Percentiles rank a stretch among this genome's conserved stretches.
Conservation (phyloP, 2,329 filamentous ascomycete species). For the Fusarium nurragi region DNA sequence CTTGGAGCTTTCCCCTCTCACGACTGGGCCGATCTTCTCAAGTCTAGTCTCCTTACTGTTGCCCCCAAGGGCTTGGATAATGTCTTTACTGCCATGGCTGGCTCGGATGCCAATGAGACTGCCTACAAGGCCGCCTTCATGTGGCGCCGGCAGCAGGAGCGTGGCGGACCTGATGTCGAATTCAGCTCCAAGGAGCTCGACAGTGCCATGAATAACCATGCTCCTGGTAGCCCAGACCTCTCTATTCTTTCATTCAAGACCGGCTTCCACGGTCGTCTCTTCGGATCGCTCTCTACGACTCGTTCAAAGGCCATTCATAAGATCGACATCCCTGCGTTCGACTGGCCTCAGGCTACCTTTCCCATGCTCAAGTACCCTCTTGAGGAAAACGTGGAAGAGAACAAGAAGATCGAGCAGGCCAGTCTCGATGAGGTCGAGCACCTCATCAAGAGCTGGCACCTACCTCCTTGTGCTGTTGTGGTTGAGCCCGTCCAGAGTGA, state of each 20-base stretch:
- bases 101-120: conserved; percentile 92
- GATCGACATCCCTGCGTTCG: conserved; percentile 91
- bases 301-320: conserved; percentile 95
- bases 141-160: conserved; percentile 83
- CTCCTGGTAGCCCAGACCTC: conserved; percentile 77
- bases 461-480: conserved; percentile 82
- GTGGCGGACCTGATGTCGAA: conserved; percentile 79
- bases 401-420: conserved; percentile 81
- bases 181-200: conserved; percentile 81
- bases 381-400: conserved; percentile 80
- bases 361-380: conserved; percentile 87
- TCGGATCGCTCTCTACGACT: conserved; percentile 87
- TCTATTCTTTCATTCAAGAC: conserved; percentile 91
- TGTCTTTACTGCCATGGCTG: conserved; percentile 89
- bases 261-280: conserved; percentile 89
- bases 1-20: conserved; percentile 90
- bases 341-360: conserved; percentile 94
- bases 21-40: conserved; percentile 83
- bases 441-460: conserved; percentile 80
- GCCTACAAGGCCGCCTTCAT: conserved; percentile 97
- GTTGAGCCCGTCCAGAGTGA: conserved; percentile 94
- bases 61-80: conserved; percentile 86
- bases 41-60: conserved; percentile 81
- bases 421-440: conserved; percentile 85
- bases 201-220: conserved; percentile 81